Percentiles rank a stretch among this genome's conserved stretches.
Evolutionary conservation across 2,329 filamentous ascomycete species (phyloP).

Genomic region (Monosporascus sp.): DNA sequence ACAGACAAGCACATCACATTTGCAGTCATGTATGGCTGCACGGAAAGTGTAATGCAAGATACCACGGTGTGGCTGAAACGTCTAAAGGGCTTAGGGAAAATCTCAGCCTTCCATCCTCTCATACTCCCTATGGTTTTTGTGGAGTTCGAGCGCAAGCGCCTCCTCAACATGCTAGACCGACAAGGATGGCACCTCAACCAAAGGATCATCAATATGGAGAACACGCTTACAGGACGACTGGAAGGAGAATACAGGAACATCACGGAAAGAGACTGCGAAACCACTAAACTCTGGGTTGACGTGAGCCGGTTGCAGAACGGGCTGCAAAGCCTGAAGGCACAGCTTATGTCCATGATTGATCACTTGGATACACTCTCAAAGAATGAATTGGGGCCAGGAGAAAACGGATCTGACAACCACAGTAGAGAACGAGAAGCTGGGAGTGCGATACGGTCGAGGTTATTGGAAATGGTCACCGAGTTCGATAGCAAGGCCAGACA

Average conservation of each 20-base stretch:
- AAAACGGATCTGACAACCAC: not conserved
- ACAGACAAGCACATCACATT: constrained; percentile 5
- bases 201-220: constrained; percentile 12
- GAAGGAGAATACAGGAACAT: not conserved
- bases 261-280: constrained; percentile 10
- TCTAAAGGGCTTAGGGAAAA: not conserved
- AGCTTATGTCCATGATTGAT: constrained; percentile 6
- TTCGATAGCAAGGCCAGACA: constrained; percentile 7
- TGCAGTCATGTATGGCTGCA: constrained; percentile 17
- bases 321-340: constrained; percentile 6
- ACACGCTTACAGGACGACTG: constrained; percentile 2
- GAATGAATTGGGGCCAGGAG: not conserved
- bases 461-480: constrained; percentile 14
- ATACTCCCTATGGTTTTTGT: constrained; percentile 15
- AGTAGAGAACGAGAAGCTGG: not conserved
- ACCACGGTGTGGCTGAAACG: not conserved
- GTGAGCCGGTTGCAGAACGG: constrained; percentile 14
- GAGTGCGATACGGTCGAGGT: constrained; percentile 4
- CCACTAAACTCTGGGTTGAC: constrained; percentile 10
- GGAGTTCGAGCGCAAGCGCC: constrained; percentile 12
- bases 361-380: not conserved
- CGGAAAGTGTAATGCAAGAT: not conserved
- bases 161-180: constrained; percentile 5
- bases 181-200: constrained; percentile 4
- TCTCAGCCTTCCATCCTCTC: constrained; percentile 10